These are phyloP conservation scores for Dendrobium chrysotoxum DNA, from an alignment of 106 monocot species.

Conservation along the genomic window DNA sequence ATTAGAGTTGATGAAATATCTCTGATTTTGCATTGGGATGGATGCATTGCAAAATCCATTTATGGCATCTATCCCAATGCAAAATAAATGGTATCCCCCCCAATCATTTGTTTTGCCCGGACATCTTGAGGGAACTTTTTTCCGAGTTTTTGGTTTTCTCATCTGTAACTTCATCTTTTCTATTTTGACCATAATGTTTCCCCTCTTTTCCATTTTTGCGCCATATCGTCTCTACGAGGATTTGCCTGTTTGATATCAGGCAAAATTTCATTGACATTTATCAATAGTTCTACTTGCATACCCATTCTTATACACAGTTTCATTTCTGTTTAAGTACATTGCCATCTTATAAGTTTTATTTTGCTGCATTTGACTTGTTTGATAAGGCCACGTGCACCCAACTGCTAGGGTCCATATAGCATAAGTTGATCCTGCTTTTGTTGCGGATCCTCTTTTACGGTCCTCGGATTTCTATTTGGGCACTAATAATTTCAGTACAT, in stretches of 20 bases:
- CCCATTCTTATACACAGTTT: not conserved
- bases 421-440: too few relatives aligned
- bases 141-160: not conserved
- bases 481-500: not conserved
- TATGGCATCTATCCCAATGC: not conserved
- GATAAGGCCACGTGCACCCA: not conserved
- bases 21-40: not conserved
- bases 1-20: not conserved
- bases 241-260: not conserved
- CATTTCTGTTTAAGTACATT: not conserved
- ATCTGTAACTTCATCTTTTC: not conserved
- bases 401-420: too few relatives aligned
- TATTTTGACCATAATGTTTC: not conserved
- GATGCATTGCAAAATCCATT: not conserved
- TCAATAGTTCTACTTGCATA: not conserved
- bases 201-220: not conserved
- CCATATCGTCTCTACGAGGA: not conserved
- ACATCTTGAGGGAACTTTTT: not conserved
- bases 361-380: not conserved
- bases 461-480: not conserved
- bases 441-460: not conserved
- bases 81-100: not conserved
- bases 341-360: not conserved
- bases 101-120: not conserved
- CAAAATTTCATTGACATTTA: not conserved